Base-by-base conservation (phyloP, 75 land plant species). In the Pinus tabuliformis region DNA sequence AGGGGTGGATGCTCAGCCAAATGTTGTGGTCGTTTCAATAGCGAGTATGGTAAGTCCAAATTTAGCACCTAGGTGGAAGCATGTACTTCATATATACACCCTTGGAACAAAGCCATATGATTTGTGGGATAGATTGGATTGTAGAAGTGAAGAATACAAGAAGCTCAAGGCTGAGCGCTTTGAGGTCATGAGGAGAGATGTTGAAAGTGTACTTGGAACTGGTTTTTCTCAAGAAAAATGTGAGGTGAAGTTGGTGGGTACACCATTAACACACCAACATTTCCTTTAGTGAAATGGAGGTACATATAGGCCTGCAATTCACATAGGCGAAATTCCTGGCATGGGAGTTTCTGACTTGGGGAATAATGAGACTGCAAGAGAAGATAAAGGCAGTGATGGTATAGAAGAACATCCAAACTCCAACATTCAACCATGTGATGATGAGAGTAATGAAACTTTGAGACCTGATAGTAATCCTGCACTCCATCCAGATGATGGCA, bases 1-100 rank as follows among this genome's bases (percentile, higher is more conserved):
- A 74, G 98, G 99, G 72, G 99, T 97, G 42, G 99, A 97, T 83
- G 95, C 93, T 15, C 93, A 96, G 78, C 99, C 94, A 73, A 97
- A 97, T 83, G 95, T 97, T 56, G 98, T 97, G 26, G 76, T 97
- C 61, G 91, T 97, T 26, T 97, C 99, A 17, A 82, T 97, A 70
- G 95, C 99, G 20, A 97, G 99, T 76, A 90, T 85, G 1, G 84
- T 91, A 39, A 89, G 92, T 75, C 90, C 92, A 12, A 83, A 86
- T 64, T 77, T 94, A 66, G 98, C 99, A 59, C 99, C 99, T 13
- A 85, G 85, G 3, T 98, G 99, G n/a, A 97, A 97, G 79, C 99
- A 97, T 80, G 84, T 94, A 0, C 76, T 94, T 58, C 99, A 96
- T 84, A 97, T 97, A 4, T 96, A 96, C 78, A 90, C 95, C 1